Conservation (phyloP, 805 yeast genomes). For the Nakazawaea laoshanensis region DNA sequence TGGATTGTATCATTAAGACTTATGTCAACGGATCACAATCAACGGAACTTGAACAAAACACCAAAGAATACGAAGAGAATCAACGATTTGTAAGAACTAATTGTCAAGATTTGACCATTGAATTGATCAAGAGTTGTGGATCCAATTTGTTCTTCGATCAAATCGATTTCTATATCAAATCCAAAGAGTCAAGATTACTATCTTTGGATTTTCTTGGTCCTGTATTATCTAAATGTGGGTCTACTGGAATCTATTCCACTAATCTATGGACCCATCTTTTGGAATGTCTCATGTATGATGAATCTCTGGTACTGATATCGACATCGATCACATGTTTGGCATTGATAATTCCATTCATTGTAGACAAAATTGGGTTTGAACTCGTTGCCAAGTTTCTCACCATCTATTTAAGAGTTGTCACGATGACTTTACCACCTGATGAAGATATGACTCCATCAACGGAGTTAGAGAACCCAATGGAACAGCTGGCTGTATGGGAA, state of each 20-base stretch:
- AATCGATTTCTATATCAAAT: slow-evolving; percentile 26
- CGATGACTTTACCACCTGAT: slow-evolving; percentile 20
- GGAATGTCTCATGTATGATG: slow-evolving; percentile 31
- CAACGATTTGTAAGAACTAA: slow-evolving; percentile 38
- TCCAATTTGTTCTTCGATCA: slow-evolving; percentile 22
- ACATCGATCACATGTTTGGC: slow-evolving; percentile 23
- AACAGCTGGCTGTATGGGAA: not conserved
- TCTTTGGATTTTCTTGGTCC: slow-evolving; percentile 30
- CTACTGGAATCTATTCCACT: slow-evolving; percentile 15
- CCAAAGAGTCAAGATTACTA: slow-evolving; percentile 26
- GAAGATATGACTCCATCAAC: slow-evolving; percentile 8
- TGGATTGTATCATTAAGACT: no score
- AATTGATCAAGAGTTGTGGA: slow-evolving; percentile 14
- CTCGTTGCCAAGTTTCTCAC: slow-evolving; percentile 33
- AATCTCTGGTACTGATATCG: slow-evolving; percentile 28
- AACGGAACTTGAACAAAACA: no score
- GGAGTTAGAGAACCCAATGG: slow-evolving; percentile 3
- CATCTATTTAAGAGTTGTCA: slow-evolving; percentile 33
- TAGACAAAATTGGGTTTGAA: slow-evolving; percentile 22
- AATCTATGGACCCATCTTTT: slow-evolving; percentile 11
- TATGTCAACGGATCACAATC: no score
- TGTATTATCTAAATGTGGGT: slow-evolving; percentile 19
- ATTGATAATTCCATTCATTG: slow-evolving; percentile 34
- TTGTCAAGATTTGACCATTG: slow-evolving; percentile 28
- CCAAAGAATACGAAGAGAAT: slow-evolving; percentile 38